Conservation (phyloP, 192 early-diverging fungal species). For the Polychytrium aggregatum region DNA sequence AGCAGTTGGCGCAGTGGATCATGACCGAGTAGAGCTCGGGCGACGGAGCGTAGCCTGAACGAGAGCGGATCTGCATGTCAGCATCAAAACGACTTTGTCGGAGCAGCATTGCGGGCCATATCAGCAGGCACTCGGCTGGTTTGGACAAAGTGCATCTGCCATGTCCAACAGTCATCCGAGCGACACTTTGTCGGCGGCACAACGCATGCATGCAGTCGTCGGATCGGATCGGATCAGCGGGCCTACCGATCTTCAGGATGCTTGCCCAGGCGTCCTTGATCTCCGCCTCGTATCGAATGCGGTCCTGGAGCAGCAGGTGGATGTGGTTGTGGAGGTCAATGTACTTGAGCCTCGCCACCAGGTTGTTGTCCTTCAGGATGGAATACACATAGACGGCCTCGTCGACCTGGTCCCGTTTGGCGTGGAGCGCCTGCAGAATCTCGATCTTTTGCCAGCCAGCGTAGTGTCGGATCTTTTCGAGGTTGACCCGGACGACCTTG, state of each 20-base stretch:
- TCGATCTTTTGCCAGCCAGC: constrained; percentile 22
- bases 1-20: constrained; percentile 8
- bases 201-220: too few species aligned
- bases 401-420: constrained; percentile 11
- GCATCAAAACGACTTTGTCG: too few species aligned
- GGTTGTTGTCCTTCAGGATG: constrained; percentile 12
- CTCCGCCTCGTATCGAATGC: constrained; percentile 3
- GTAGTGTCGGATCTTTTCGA: constrained; percentile 10
- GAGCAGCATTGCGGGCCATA: too few species aligned
- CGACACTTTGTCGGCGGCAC: too few species aligned
- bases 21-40: neutral
- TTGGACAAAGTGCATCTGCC: too few species aligned
- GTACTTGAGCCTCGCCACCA: constrained; percentile 17
- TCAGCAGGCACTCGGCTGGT: too few species aligned
- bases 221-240: too few species aligned
- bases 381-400: constrained; percentile 18
- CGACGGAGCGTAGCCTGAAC: constrained; percentile 7
- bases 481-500: constrained; percentile 15
- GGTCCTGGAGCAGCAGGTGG: constrained; percentile 10
- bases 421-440: constrained; percentile 9
- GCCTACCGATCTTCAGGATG: constrained; percentile 9
- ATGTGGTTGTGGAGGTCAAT: constrained; percentile 16
- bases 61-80: too few species aligned
- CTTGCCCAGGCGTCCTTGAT: constrained; percentile 3
- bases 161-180: too few species aligned